These are phyloP conservation scores for Poa annua DNA, from an alignment of 176 grass and related monocot species.

Conservation along the genomic window DNA sequence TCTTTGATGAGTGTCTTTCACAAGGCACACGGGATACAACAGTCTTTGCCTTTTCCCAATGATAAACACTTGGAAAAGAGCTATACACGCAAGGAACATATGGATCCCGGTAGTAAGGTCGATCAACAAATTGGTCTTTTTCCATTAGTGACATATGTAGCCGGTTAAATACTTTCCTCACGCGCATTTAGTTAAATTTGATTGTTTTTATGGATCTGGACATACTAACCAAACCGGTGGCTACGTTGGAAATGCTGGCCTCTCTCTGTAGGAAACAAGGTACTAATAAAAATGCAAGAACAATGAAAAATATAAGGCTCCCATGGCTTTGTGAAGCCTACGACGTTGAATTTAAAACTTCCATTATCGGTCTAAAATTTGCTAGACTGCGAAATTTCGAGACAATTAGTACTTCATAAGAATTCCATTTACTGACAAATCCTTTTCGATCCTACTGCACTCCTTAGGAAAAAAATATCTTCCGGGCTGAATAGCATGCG, in stretches of 20 bases:
- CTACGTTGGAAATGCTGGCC: not conserved
- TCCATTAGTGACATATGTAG: too few relatives aligned
- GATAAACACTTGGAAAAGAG: too few relatives aligned
- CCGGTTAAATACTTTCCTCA: not conserved
- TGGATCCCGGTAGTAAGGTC: too few relatives aligned
- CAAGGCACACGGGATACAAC: too few relatives aligned
- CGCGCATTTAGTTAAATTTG: not conserved
- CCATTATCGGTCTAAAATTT: not conserved
- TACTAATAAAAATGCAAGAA: not conserved
- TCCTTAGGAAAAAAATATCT: not conserved
- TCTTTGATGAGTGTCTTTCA: too few relatives aligned
- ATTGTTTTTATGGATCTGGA: not conserved
- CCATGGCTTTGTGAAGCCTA: not conserved
- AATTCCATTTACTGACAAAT: not conserved
- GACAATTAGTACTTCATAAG: not conserved
- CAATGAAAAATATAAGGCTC: not conserved
- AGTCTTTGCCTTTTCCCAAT: too few relatives aligned
- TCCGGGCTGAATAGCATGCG: not conserved
- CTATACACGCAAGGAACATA: too few relatives aligned
- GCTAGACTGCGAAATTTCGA: not conserved
- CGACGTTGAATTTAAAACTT: not conserved
- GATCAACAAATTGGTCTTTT: too few relatives aligned
- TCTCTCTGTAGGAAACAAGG: not conserved
- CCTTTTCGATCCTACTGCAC: not conserved
- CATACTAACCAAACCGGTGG: not conserved